Conservation (phyloP, 805 yeast species). For the Cyberlindnera meyerae region DNA sequence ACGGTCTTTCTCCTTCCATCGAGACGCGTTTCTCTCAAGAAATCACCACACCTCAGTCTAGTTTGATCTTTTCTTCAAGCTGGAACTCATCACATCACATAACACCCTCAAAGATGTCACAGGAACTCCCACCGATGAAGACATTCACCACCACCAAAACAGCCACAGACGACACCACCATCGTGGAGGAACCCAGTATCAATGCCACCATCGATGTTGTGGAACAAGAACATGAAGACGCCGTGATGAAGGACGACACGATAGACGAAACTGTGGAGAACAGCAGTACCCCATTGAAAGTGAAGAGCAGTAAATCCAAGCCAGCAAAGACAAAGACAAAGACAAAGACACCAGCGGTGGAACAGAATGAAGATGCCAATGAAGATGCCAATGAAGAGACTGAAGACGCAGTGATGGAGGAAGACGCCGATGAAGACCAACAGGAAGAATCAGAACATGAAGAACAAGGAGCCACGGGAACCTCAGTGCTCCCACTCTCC, state of each 20-base stretch:
- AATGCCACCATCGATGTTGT: constrained; percentile 14
- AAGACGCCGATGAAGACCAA: constrained; percentile 8
- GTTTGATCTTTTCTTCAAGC: too few species aligned
- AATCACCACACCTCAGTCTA: too few species aligned
- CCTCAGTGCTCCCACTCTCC: constrained; percentile 52
- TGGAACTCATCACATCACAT: too few species aligned
- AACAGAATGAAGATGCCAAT: constrained; percentile 5
- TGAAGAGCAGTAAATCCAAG: too few species aligned
- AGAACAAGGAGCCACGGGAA: constrained; percentile 28
- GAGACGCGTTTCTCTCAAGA: too few species aligned
- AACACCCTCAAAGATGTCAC: constrained; percentile 1
- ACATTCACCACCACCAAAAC: constrained; percentile 13
- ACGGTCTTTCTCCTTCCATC: too few species aligned
- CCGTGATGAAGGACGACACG: constrained; percentile 9
- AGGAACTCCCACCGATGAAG: constrained; percentile 21
- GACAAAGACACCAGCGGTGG: not conserved
- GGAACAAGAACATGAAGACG: constrained; percentile 8
- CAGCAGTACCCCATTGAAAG: constrained; percentile 9
- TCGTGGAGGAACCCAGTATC: constrained; percentile 13
- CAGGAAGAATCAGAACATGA: constrained; percentile 15
- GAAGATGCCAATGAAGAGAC: not conserved
- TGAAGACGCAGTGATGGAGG: too few species aligned
- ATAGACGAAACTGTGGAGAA: constrained; percentile 6
- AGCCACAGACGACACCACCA: constrained; percentile 10
- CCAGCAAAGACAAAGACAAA: not conserved